These are phyloP conservation scores for Cyberlindnera petersonii DNA, from an alignment of 805 yeast species.

Conservation along the genomic window DNA sequence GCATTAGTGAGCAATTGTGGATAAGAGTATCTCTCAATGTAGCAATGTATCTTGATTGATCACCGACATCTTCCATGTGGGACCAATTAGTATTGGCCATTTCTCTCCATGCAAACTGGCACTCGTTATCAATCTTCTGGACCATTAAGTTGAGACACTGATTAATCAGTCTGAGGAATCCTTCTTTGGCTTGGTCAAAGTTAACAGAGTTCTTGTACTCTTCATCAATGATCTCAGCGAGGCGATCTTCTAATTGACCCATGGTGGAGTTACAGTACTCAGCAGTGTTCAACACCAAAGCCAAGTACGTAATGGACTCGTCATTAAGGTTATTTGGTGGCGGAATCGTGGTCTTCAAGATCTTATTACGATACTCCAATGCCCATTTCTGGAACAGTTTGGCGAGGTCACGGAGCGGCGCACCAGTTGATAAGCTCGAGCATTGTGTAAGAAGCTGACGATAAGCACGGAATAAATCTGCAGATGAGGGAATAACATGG, in stretches of 20 bases:
- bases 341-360: conserved; percentile 49
- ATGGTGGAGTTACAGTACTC: conserved; percentile 82
- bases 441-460: conserved; percentile 71
- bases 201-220: conserved; percentile 38
- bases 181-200: conserved; percentile 54
- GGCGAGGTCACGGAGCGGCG: conserved; percentile 42
- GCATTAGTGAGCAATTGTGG: conserved; percentile 43
- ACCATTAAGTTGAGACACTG: conserved; percentile 53
- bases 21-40: conserved; percentile 49
- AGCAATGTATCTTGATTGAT: conserved; percentile 64
- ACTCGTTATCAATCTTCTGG: conserved; percentile 53
- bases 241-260: conserved; percentile 67
- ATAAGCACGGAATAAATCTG: conserved; percentile 78
- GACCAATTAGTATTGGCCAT: conserved; percentile 77
- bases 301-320: conserved; percentile 63
- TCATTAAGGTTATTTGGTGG: conserved; percentile 35
- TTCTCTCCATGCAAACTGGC: conserved; percentile 78
- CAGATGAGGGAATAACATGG: conserved; percentile 78
- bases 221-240: conserved; percentile 40
- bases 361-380: conserved; percentile 49
- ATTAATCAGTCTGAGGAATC: conserved; percentile 55
- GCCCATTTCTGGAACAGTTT: conserved; percentile 65
- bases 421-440: conserved; percentile 47
- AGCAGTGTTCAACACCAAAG: conserved; percentile 79
- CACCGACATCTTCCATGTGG: conserved; percentile 56